Base-by-base conservation (phyloP, 371 early-diverging fungal genomes). In the Syncephalastrum sp. region DNA sequence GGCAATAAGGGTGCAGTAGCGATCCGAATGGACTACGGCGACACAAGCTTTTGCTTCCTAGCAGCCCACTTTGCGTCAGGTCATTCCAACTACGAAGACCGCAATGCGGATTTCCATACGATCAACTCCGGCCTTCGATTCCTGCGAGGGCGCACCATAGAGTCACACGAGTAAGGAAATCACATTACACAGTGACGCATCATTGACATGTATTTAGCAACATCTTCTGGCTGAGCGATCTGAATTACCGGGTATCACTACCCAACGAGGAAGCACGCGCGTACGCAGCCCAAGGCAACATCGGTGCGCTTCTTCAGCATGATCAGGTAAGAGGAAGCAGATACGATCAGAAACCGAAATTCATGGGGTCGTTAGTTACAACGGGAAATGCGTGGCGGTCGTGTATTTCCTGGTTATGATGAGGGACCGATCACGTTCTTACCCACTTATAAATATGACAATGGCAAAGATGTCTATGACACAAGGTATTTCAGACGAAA, bases 391-490 rank as follows among this genome's bases (percentile, higher is more conserved):
- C 75, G 69, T 6, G 57, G 64, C 4, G 87, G 88, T 0, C 65
- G 68, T 13, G 85, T 85, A 15, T 98, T 98, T 64, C 70, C 57
- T 5, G 90, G 83, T 0, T 98, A 90, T 68, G 65, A 79, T 29
- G 98, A 98, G 73, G 92, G 88, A 0, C 75, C 73, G 0, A 87
- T 97, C 23, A 78, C 73, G 0, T 98, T 98, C 66, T 72, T 78
- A 15, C 99, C 99, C 1, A 98, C 98, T 0, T 98, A 98, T 77
- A 96, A 96, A 69, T 97, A 89, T 66, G 91, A 95, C 61, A 85
- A 87, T 59, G 93, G 94, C 0, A 91, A 91, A 0, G 75, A 83
- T 57, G 57, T 65, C 13, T 98, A 94, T 68, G 97, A 97, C 64
- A 88, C 90, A 3, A 91, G 89, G 90, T 87, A 70, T 38, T 5